Conservation (phyloP, 495 filamentous ascomycete genomes). For the Aspergillus heteromorphus region DNA sequence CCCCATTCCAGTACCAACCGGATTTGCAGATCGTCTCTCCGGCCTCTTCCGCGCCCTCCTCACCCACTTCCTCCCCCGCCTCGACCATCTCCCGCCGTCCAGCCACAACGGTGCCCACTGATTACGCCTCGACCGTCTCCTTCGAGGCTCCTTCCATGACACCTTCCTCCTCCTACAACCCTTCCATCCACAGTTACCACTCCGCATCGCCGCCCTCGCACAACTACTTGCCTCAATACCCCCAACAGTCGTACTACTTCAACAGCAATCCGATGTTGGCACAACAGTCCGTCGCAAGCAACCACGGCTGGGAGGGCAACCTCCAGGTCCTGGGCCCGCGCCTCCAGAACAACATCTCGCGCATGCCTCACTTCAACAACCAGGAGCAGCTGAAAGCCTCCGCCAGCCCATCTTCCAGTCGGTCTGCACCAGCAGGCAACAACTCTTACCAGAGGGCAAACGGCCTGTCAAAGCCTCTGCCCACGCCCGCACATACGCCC, state of each 20-base stretch:
- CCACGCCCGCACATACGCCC: conserved; percentile 44
- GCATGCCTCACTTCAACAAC: conserved; percentile 8
- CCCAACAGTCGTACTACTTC: conserved; percentile 25
- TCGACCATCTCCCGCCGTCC: conserved; percentile 34
- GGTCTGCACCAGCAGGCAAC: conserved; percentile 25
- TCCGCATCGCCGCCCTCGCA: conserved; percentile 28
- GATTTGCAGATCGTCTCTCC: conserved; percentile 34
- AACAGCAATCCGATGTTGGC: conserved; percentile 41
- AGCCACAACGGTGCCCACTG: conserved; percentile 21
- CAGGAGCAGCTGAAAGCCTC: conserved; percentile 34
- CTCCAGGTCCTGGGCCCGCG: conserved; percentile 37
- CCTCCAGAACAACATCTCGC: conserved; percentile 24
- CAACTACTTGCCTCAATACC: conserved; percentile 17
- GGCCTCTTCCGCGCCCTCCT: conserved; percentile 37
- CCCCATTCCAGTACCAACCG: conserved; percentile 34
- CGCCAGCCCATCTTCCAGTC: conserved; percentile 27
- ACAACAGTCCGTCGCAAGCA: conserved; percentile 33
- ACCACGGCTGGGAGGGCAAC: conserved; percentile 40
- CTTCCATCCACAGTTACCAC: conserved; percentile 32
- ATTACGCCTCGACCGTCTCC: conserved; percentile 23
- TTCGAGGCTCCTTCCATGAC: conserved; percentile 47
- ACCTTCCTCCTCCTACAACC: conserved; percentile 40
- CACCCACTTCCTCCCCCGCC: conserved; percentile 38
- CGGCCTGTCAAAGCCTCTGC: conserved; percentile 39
- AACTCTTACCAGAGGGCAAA: conserved; percentile 32